phyloP scores from a whole-genome alignment of 768 basidiomycete genomes.

The Rubroboletus pulcherrimus region DNA sequence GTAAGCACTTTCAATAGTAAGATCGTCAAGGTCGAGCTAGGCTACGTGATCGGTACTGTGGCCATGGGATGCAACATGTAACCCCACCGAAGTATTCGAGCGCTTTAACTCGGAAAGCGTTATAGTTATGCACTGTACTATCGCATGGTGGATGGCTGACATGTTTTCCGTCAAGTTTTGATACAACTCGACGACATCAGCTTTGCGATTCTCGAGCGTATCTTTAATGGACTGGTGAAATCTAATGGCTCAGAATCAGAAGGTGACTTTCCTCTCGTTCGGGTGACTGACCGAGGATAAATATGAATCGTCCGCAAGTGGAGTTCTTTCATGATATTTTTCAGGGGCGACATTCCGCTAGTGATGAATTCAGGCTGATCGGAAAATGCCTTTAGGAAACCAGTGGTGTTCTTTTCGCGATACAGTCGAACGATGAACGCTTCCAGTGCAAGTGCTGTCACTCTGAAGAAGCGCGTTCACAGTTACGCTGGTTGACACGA shows the following conservation, averaged over 20 bases:
- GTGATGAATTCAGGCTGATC: conserved; percentile 96
- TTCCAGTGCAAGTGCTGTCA: conserved; percentile 79
- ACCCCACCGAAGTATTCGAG: conserved; percentile 65
- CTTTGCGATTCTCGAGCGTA: conserved; percentile 75
- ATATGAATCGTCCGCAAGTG: conserved; percentile 87
- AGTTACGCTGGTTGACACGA: neutral
- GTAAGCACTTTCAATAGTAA: conserved; percentile 89
- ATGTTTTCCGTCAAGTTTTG: conserved; percentile 83
- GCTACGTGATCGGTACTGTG: neutral
- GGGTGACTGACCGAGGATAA: conserved; percentile 69
- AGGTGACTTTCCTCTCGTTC: neutral
- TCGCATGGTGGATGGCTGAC: conserved; percentile 88
- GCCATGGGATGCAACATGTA: neutral
- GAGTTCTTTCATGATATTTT: conserved; percentile 89
- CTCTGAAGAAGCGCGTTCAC: conserved; percentile 42
- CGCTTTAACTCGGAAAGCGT: conserved; percentile 89
- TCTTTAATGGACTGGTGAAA: conserved; percentile 88
- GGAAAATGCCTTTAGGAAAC: conserved; percentile 95
- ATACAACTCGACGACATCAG: conserved; percentile 89
- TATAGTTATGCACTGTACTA: conserved; percentile 90
- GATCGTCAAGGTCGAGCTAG: conserved; percentile 90
- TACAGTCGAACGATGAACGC: conserved; percentile 92
- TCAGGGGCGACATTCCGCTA: conserved; percentile 86
- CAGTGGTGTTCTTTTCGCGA: conserved; percentile 82
- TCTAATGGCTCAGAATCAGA: conserved; percentile 37